Conservation (phyloP, 2,329 filamentous ascomycete genomes). For the Colletotrichum salicis region DNA sequence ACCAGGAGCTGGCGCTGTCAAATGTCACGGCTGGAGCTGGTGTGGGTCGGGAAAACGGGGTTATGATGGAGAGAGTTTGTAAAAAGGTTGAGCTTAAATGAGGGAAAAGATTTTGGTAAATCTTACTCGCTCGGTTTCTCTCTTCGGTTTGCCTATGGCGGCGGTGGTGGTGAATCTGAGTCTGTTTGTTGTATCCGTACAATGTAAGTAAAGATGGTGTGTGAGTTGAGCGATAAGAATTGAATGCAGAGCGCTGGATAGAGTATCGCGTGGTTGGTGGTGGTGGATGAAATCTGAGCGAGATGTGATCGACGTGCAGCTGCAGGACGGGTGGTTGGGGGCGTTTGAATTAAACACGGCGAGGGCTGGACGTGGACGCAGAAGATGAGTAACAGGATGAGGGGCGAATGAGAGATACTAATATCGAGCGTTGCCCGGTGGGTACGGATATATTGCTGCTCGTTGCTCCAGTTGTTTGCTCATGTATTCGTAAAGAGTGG, state of each 20-base stretch:
- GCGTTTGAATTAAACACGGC: neutral
- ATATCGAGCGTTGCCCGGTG: neutral
- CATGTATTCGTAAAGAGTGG: neutral
- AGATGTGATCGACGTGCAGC: constrained; percentile 27
- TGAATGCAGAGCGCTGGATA: neutral
- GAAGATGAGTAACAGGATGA: neutral
- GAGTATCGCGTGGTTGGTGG: constrained; percentile 9
- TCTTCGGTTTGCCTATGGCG: neutral
- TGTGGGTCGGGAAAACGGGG: constrained; percentile 15
- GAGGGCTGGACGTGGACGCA: neutral
- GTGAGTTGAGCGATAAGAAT: neutral
- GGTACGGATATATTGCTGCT: neutral
- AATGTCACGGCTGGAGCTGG: constrained; percentile 26
- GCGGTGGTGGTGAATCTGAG: neutral
- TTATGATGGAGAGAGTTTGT: neutral
- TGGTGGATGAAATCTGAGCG: constrained; percentile 7
- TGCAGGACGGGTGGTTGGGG: constrained; percentile 24
- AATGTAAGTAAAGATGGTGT: neutral
- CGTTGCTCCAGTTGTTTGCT: neutral
- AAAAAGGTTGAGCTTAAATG: neutral
- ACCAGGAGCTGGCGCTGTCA: constrained; percentile 29
- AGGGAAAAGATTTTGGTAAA: neutral
- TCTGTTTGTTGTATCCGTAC: neutral
- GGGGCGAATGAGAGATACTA: constrained; percentile 2
- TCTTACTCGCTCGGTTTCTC: neutral